Percentiles rank a stretch among this genome's conserved stretches.
These are phyloP conservation scores for Escallonia rubra DNA, from an alignment of 129 eudicot species.

Conservation along the genomic window DNA sequence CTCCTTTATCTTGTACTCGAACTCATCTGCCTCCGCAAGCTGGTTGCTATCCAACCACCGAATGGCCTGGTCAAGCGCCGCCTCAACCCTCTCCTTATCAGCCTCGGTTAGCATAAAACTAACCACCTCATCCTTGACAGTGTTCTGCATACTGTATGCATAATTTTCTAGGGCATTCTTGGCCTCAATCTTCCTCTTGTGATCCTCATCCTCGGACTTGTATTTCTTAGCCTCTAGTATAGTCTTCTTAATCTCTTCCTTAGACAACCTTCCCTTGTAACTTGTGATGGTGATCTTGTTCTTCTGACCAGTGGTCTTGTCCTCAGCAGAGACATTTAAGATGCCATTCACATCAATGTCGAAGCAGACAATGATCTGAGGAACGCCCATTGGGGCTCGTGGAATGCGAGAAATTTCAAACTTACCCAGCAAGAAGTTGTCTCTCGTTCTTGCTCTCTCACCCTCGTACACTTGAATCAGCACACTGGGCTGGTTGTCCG, in stretches of 20 bases:
- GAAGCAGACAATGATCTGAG: neutral
- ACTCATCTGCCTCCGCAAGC: neutral
- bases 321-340: neutral
- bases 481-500: neutral
- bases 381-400: neutral
- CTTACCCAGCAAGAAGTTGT: neutral
- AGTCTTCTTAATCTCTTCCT: no score
- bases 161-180: neutral
- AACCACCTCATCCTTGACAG: neutral
- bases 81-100: neutral
- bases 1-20: neutral
- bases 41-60: neutral
- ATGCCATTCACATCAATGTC: neutral
- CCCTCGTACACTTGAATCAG: neutral
- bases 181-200: neutral
- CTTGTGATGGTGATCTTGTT: neutral
- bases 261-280: neutral
- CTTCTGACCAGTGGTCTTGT: neutral
- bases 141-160: neutral
- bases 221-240: neutral
- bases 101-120: neutral
- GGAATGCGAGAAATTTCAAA: no score
- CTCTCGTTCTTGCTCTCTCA: neutral
- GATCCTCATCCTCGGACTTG: neutral
- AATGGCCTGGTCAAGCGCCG: neutral